phyloP scores from a whole-genome alignment of 495 filamentous ascomycete species.

The Xylaria intraflava region DNA sequence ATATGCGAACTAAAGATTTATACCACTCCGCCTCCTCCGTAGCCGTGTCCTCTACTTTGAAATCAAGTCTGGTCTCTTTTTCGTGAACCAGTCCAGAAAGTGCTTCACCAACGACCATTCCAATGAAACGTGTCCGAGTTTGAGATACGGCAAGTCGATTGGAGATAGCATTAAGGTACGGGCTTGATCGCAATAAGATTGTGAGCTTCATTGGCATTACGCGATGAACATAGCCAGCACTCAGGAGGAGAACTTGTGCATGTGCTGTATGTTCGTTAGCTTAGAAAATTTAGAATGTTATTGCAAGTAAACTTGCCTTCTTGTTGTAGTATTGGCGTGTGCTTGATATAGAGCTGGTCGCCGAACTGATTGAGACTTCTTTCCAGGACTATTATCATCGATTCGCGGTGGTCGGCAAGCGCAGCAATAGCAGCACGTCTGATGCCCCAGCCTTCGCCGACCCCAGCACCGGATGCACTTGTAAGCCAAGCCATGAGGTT shows the following conservation, averaged over 20 bases:
- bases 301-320: constrained; percentile 54
- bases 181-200: constrained; percentile 59
- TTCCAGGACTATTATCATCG: constrained; percentile 54
- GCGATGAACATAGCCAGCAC: constrained; percentile 68
- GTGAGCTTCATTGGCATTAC: constrained; percentile 52
- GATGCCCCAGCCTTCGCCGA: constrained; percentile 55
- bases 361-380: constrained; percentile 67
- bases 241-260: constrained; percentile 70
- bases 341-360: constrained; percentile 79
- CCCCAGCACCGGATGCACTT: constrained; percentile 55
- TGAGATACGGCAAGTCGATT: constrained; percentile 79
- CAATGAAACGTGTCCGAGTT: constrained; percentile 68
- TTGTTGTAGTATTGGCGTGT: constrained; percentile 74
- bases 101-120: constrained; percentile 80
- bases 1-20: constrained; percentile 53
- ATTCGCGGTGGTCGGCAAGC: constrained; percentile 46
- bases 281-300: background rate
- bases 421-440: constrained; percentile 60
- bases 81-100: constrained; percentile 77
- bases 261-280: constrained; percentile 50
- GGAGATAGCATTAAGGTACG: constrained; percentile 71
- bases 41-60: constrained; percentile 74
- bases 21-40: constrained; percentile 73
- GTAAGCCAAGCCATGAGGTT: constrained; percentile 65
- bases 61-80: constrained; percentile 64